phyloP scores from a whole-genome alignment of 208 protist species.

The Acanthamoeba royreba region DNA sequence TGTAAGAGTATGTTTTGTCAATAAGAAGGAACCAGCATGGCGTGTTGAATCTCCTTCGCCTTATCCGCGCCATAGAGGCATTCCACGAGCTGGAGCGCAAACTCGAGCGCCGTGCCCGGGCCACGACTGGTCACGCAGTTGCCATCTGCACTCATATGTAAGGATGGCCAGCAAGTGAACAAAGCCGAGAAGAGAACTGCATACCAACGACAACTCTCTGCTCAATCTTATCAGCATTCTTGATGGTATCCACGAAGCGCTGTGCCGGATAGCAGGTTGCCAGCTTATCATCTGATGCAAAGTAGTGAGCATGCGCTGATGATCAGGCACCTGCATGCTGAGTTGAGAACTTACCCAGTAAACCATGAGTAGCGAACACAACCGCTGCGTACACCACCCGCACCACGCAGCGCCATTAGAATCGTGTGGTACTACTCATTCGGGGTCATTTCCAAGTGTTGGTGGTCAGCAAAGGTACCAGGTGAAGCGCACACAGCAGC shows the following conservation, averaged over 20 bases:
- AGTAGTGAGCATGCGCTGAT: neutral
- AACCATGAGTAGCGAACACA: neutral
- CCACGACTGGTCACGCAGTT: neutral
- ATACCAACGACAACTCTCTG: neutral
- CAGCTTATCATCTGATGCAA: neutral
- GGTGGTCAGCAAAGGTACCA: neutral
- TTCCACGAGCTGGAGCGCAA: constrained; percentile 12
- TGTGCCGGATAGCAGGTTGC: constrained; percentile 56
- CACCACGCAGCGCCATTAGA: neutral
- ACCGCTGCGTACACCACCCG: neutral
- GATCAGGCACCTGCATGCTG: neutral
- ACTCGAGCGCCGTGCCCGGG: neutral
- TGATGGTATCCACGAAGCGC: neutral
- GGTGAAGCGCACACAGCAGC: constrained; percentile 15
- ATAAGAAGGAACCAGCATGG: neutral
- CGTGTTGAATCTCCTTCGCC: neutral
- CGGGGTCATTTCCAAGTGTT: no score
- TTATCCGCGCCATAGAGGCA: neutral
- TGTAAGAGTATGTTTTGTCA: neutral
- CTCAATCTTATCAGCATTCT: neutral
- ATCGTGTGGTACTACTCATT: no score
- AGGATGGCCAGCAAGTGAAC: neutral
- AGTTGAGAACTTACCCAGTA: neutral
- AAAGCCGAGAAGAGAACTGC: neutral
- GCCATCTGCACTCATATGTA: constrained; percentile 8